These are phyloP conservation scores for Cladobotryum protrusum DNA, from an alignment of 2,329 filamentous ascomycete genomes.

Conservation along the genomic window DNA sequence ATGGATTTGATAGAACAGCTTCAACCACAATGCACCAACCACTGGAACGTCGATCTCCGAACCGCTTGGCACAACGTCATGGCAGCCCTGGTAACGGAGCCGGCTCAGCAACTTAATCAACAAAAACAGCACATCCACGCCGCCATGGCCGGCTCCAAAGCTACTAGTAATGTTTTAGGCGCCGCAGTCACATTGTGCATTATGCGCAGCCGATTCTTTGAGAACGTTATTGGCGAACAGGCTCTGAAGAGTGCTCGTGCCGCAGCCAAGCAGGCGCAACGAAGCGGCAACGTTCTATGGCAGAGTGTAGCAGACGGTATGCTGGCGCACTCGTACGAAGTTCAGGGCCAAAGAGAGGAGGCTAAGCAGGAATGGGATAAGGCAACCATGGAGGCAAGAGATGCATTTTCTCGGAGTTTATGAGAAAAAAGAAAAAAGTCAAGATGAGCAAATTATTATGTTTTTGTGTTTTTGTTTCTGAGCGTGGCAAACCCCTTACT, in stretches of 20 bases:
- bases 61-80: slow-evolving; percentile 72
- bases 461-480: slow-evolving; percentile 7
- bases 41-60: slow-evolving; percentile 68
- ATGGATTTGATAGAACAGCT: slow-evolving; percentile 58
- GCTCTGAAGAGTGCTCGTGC: slow-evolving; percentile 70
- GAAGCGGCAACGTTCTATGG: slow-evolving; percentile 68
- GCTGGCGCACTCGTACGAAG: slow-evolving; percentile 67
- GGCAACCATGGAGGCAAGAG: slow-evolving; percentile 36
- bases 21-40: slow-evolving; percentile 59
- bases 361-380: slow-evolving; percentile 35
- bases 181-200: slow-evolving; percentile 78
- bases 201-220: slow-evolving; percentile 79
- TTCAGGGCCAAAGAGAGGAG: slow-evolving; percentile 55
- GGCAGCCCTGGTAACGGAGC: slow-evolving; percentile 59
- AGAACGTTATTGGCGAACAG: slow-evolving; percentile 73
- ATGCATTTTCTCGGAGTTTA: slow-evolving; percentile 34
- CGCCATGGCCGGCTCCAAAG: slow-evolving; percentile 63
- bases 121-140: slow-evolving; percentile 73
- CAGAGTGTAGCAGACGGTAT: slow-evolving; percentile 75
- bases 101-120: slow-evolving; percentile 61
- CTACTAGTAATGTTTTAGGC: slow-evolving; percentile 68
- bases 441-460: not conserved
- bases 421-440: slow-evolving; percentile 11
- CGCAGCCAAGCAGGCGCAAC: slow-evolving; percentile 59
- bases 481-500: too few species aligned